Conservation (phyloP, 306 rosid genomes). For the Ammopiptanthus mongolicus region DNA sequence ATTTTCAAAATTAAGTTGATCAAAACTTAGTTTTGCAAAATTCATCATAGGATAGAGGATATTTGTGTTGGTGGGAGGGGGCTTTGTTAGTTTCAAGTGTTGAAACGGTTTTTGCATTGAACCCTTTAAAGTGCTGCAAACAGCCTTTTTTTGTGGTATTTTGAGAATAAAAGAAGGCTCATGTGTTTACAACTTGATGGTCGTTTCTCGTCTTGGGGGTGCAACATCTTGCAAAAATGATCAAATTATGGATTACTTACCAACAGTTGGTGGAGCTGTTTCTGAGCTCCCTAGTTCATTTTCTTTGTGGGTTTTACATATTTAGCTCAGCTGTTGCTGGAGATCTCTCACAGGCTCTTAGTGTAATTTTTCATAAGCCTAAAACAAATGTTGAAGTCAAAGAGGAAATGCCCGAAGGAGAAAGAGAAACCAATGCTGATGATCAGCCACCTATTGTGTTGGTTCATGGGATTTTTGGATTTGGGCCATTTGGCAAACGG, state of each 20-base stretch:
- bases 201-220: not conserved
- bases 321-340: slow-evolving; percentile 60
- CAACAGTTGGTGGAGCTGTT: slow-evolving; percentile 52
- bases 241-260: slow-evolving; percentile 35
- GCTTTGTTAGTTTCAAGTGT: not conserved
- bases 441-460: slow-evolving; percentile 65
- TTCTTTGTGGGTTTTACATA: slow-evolving; percentile 55
- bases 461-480: slow-evolving; percentile 76
- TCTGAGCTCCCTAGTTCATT: slow-evolving; percentile 47
- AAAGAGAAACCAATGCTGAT: not conserved
- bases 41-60: no score
- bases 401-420: not conserved
- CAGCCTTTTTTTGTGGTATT: not conserved
- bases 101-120: not conserved
- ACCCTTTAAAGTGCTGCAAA: not conserved
- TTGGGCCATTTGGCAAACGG: slow-evolving; percentile 48
- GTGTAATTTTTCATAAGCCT: slow-evolving; percentile 26
- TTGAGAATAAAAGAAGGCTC: slow-evolving; percentile 15
- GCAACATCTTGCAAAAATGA: slow-evolving; percentile 36
- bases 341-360: slow-evolving; percentile 42
- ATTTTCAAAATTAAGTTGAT: no score
- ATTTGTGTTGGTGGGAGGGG: no score
- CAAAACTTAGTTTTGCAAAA: no score
- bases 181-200: not conserved
- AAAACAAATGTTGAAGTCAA: slow-evolving; percentile 7